Evolutionary conservation across 306 rosid genomes (phyloP).

Genomic region (Inga oerstediana): DNA sequence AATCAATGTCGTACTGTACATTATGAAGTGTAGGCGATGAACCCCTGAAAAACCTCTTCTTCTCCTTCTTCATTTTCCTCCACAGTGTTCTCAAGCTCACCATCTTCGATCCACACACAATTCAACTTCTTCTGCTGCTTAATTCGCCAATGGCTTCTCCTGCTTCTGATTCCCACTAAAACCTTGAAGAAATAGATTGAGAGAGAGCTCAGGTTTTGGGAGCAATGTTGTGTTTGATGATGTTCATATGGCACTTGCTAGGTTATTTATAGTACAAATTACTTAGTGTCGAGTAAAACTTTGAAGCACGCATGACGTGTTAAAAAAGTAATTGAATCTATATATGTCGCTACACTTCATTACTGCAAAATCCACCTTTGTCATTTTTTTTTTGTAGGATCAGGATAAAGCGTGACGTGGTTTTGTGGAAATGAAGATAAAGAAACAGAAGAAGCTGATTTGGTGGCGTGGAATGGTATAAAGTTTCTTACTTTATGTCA

Average conservation of each 20-base stretch:
- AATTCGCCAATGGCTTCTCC: too few species aligned
- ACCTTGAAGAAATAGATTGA: too few species aligned
- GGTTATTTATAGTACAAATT: background rate
- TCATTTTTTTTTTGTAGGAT: background rate
- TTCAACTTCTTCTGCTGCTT: background rate
- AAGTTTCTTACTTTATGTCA: slow-evolving; percentile 13
- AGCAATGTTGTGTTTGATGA: background rate
- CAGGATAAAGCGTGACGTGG: slow-evolving; percentile 5
- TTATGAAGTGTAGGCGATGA: background rate
- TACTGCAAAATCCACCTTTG: background rate
- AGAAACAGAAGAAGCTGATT: background rate
- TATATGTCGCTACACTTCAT: background rate
- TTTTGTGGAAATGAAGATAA: background rate
- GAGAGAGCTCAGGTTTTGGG: background rate
- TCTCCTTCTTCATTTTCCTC: slow-evolving; percentile 59
- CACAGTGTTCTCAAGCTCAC: slow-evolving; percentile 49
- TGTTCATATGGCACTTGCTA: background rate
- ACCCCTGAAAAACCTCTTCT: slow-evolving; percentile 28
- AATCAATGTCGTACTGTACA: slow-evolving; percentile 53
- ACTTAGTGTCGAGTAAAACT: background rate
- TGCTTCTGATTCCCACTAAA: background rate
- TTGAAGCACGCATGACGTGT: background rate
- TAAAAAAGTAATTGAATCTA: background rate
- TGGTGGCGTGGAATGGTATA: slow-evolving; percentile 5
- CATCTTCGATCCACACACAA: slow-evolving; percentile 23